Evolutionary conservation across 345 rosid species (phyloP).

Genomic region (Syzygium oleosum): DNA sequence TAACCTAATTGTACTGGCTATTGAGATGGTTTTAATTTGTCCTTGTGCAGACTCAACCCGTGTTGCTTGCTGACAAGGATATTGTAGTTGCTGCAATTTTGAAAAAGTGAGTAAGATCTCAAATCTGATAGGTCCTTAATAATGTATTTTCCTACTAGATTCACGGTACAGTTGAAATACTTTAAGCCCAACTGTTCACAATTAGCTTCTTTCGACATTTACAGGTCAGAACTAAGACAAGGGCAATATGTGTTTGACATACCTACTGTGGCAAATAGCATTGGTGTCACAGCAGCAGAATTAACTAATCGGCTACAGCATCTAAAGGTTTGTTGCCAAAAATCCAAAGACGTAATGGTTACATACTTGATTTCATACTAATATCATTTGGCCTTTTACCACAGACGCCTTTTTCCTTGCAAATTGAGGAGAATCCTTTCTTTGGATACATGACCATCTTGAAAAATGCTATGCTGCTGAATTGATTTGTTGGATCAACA

Average conservation of each 20-base stretch:
- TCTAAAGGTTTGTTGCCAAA: conserved; percentile 49
- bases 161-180: neutral
- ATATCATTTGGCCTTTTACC: neutral
- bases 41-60: conserved; percentile 64
- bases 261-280: conserved; percentile 55
- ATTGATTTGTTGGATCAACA: neutral
- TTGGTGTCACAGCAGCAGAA: conserved; percentile 38
- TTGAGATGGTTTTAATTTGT: conserved; percentile 13
- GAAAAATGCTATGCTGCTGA: neutral
- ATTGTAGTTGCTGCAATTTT: conserved; percentile 56
- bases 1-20: neutral
- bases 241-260: conserved; percentile 67
- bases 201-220: neutral
- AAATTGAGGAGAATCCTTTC: neutral
- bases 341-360: neutral
- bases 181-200: neutral
- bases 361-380: neutral
- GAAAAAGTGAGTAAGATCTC: conserved; percentile 39
- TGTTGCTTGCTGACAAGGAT: conserved; percentile 58
- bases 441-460: neutral
- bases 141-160: neutral
- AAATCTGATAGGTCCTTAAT: neutral
- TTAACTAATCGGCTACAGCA: conserved; percentile 52
- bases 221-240: conserved; percentile 59
- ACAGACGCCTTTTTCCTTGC: neutral